phyloP scores from a whole-genome alignment of 495 filamentous ascomycete species.

The Thermothielavioides terrestris region DNA sequence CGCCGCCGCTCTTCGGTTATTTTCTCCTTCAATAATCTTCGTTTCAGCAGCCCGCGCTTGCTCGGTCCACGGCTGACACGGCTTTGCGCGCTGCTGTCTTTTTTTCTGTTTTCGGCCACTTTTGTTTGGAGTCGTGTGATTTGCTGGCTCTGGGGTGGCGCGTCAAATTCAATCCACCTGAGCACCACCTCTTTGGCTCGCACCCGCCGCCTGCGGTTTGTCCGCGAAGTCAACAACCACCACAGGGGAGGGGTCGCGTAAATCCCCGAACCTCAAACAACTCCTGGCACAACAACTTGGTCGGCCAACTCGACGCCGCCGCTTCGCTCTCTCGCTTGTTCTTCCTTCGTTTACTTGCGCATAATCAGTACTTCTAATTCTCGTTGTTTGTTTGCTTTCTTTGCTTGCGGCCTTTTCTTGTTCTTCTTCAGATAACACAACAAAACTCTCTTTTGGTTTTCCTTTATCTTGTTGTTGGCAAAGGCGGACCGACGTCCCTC shows the following conservation, averaged over 20 bases:
- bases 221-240: constrained; percentile 6
- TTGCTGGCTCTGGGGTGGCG: constrained; percentile 24
- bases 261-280: not conserved
- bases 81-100: constrained; percentile 5
- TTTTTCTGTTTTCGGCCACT: constrained; percentile 6
- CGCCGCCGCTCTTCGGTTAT: constrained; percentile 1
- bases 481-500: constrained; percentile 11
- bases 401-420: constrained; percentile 5
- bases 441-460: not conserved
- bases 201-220: constrained; percentile 5
- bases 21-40: not conserved
- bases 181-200: constrained; percentile 10
- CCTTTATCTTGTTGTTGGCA: not conserved
- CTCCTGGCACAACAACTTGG: not conserved
- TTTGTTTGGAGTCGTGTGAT: constrained; percentile 18
- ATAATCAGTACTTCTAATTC: constrained; percentile 9
- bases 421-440: not conserved
- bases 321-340: constrained; percentile 4
- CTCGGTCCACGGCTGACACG: not conserved
- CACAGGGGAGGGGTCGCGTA: constrained; percentile 1
- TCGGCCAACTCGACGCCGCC: constrained; percentile 5
- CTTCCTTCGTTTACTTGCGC: constrained; percentile 7
- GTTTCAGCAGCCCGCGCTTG: constrained; percentile 4
- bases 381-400: too few species aligned
- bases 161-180: constrained; percentile 22